These are phyloP conservation scores for Amylostereum areolatum DNA, from an alignment of 1,284 basidiomycete species.

Conservation along the genomic window DNA sequence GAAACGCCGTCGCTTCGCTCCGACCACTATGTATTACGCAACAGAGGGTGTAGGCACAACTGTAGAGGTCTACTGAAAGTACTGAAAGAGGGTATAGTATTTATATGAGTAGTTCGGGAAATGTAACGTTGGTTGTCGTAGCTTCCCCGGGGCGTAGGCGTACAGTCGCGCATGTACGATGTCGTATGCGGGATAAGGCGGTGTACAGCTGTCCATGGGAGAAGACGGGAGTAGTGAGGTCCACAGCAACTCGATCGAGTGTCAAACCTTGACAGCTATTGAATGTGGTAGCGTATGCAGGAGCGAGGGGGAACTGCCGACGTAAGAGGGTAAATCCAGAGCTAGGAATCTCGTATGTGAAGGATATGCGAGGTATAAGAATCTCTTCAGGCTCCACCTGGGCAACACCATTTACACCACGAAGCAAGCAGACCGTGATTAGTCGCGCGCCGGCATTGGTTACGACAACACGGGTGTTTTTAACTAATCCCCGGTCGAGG, in stretches of 20 bases:
- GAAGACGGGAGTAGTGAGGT: constrained; percentile 30
- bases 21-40: too few relatives aligned
- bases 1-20: too few relatives aligned
- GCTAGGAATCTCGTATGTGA: constrained; percentile 21
- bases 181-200: constrained; percentile 31
- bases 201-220: constrained; percentile 40
- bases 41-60: too few relatives aligned
- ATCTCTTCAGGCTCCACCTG: constrained; percentile 21
- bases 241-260: constrained; percentile 30
- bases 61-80: too few relatives aligned
- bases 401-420: constrained; percentile 14
- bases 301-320: constrained; percentile 33
- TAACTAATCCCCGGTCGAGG: constrained; percentile 30
- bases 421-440: constrained; percentile 25
- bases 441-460: constrained; percentile 20
- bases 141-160: too few relatives aligned
- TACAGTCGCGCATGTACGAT: too few relatives aligned
- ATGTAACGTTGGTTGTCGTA: too few relatives aligned
- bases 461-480: constrained; percentile 32
- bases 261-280: constrained; percentile 39
- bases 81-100: too few relatives aligned
- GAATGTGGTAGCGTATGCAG: constrained; percentile 37
- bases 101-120: too few relatives aligned
- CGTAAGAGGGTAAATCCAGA: constrained; percentile 28
- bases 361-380: constrained; percentile 30